phyloP scores from a whole-genome alignment of 495 filamentous ascomycete genomes.

The Penicillium lividum region DNA sequence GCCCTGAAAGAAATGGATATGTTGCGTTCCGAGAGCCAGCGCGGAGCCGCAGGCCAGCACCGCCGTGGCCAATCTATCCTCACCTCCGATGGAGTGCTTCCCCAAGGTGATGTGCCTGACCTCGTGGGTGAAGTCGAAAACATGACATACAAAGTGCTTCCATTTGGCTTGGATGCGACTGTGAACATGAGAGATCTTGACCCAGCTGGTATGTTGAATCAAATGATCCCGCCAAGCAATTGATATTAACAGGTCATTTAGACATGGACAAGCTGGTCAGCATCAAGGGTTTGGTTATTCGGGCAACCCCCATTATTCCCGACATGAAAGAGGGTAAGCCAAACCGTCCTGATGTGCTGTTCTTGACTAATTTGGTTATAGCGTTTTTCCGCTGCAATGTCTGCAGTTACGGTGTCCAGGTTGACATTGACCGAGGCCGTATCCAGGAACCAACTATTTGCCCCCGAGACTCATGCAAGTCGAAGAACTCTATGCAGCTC shows the following conservation, averaged over 20 bases:
- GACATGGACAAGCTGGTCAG: constrained; percentile 96
- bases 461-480: constrained; percentile 78
- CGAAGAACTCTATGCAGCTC: constrained; percentile 95
- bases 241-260: constrained; percentile 16
- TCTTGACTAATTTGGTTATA: constrained; percentile 14
- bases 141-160: constrained; percentile 80
- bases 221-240: background rate
- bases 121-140: constrained; percentile 65
- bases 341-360: background rate
- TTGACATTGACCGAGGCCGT: constrained; percentile 91
- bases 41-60: constrained; percentile 29
- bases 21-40: constrained; percentile 59
- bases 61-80: constrained; percentile 33
- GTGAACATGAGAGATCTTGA: constrained; percentile 96
- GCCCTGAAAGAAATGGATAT: constrained; percentile 78
- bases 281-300: constrained; percentile 95
- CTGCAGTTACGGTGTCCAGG: constrained; percentile 86
- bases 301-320: constrained; percentile 92
- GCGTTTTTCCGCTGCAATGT: constrained; percentile 94
- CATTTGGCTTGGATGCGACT: constrained; percentile 82
- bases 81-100: constrained; percentile 74
- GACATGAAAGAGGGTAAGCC: constrained; percentile 85
- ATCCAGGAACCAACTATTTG: constrained; percentile 94
- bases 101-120: constrained; percentile 75
- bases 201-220: constrained; percentile 61